Conservation (phyloP, 2,329 filamentous ascomycete genomes). For the Aspergillus pseudoterreus region DNA sequence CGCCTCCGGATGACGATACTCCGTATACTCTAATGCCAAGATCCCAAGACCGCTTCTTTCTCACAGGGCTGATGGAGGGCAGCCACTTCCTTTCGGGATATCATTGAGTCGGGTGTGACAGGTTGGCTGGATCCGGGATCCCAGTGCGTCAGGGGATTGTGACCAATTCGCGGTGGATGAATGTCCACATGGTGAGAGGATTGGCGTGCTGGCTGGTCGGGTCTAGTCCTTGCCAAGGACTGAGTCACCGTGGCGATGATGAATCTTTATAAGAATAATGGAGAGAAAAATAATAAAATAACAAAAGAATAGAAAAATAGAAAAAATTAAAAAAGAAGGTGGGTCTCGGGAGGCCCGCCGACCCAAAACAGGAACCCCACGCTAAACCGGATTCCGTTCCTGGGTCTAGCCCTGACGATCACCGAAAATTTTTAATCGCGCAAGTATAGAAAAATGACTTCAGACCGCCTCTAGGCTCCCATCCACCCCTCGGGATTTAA, state of each 20-base stretch:
- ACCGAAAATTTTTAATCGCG: neutral
- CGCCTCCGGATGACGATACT: neutral
- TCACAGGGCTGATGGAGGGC: neutral
- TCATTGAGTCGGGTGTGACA: too few relatives aligned
- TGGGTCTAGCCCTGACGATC: neutral
- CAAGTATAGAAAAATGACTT: neutral
- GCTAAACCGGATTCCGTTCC: neutral
- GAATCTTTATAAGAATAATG: neutral
- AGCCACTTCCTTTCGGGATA: neutral
- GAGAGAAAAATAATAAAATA: neutral
- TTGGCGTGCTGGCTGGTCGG: neutral
- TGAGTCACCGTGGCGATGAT: neutral
- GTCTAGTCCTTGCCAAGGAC: neutral
- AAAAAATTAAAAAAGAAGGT: neutral
- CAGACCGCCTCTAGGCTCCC: neutral
- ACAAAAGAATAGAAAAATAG: neutral
- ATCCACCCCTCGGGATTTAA: constrained; percentile 3
- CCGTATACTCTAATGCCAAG: neutral
- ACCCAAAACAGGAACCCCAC: neutral
- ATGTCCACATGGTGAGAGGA: neutral
- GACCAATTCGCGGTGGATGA: neutral
- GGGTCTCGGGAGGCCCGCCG: neutral
- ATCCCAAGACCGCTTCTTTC: constrained; percentile 1
- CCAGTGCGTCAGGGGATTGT: neutral
- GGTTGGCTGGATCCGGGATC: neutral